A percentile compares a stretch with the other conserved stretches of the same genome.
Conservation (phyloP, 495 filamentous ascomycete species). For the Aspergillus conjunctus region DNA sequence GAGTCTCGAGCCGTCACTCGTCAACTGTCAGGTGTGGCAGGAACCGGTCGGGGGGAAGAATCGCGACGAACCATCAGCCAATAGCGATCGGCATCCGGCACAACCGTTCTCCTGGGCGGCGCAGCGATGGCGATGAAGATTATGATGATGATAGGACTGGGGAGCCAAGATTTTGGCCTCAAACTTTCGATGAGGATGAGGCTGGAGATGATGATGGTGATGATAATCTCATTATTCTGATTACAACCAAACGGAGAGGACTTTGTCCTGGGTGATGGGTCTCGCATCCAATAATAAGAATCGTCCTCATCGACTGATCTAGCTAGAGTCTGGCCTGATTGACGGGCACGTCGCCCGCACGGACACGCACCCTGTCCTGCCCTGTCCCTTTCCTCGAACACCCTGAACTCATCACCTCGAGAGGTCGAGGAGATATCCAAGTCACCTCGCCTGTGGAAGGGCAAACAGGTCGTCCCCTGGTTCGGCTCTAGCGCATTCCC, state of each 20-base stretch:
- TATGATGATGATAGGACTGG: background rate
- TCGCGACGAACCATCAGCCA: background rate
- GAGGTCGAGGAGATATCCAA: background rate
- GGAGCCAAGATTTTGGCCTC: background rate
- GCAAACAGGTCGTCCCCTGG: conserved; percentile 15
- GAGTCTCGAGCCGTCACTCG: too few species aligned
- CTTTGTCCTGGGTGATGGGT: background rate
- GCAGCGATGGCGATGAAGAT: background rate
- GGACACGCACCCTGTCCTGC: conserved; percentile 3
- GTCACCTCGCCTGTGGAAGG: background rate
- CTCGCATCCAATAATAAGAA: background rate
- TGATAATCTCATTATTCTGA: background rate
- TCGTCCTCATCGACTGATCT: conserved; percentile 7
- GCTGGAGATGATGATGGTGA: background rate
- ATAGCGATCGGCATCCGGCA: background rate
- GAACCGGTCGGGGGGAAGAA: background rate
- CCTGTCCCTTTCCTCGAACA: background rate
- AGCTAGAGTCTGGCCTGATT: conserved; percentile 1
- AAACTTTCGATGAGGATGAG: conserved; percentile 1
- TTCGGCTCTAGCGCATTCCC: conserved; percentile 13
- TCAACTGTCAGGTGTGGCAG: background rate
- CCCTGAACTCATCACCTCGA: background rate
- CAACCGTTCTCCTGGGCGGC: background rate
- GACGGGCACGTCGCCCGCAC: conserved; percentile 5
- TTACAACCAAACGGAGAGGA: background rate